A percentile compares a stretch with the other conserved stretches of the same genome.
These are phyloP conservation scores for Dovyalis caffra DNA, from an alignment of 345 rosid species.

Conservation along the genomic window DNA sequence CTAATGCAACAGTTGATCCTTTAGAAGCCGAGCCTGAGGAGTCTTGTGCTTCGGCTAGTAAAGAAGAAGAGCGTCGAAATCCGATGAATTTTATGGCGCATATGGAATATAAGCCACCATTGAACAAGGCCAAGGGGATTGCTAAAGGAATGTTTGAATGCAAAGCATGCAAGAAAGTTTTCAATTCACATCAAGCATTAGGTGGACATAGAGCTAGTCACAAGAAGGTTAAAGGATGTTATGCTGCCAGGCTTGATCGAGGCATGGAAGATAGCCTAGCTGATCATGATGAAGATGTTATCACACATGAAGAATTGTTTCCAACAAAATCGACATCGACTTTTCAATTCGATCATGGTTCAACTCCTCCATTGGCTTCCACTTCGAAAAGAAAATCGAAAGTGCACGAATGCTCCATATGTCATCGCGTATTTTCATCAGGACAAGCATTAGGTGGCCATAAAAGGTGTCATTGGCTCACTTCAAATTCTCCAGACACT, in stretches of 20 bases:
- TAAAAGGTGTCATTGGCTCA: constrained; percentile 97
- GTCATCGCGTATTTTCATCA: constrained; percentile 84
- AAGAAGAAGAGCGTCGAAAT: constrained; percentile 53
- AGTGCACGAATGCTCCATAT: constrained; percentile 89
- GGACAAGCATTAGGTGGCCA: constrained; percentile 99
- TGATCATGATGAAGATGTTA: constrained; percentile 49
- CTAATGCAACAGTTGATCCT: constrained; percentile 66
- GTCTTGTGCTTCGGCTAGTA: constrained; percentile 68
- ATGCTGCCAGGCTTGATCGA: constrained; percentile 64
- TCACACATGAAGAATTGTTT: constrained; percentile 51
- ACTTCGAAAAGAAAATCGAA: constrained; percentile 65
- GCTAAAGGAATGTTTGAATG: constrained; percentile 77
- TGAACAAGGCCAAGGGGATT: constrained; percentile 45
- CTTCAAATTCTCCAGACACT: constrained; percentile 59
- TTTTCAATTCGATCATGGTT: constrained; percentile 40
- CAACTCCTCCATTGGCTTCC: constrained; percentile 29
- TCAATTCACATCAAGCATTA: constrained; percentile 95
- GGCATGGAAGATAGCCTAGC: constrained; percentile 32
- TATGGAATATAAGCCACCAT: constrained; percentile 22
- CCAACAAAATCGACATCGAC: constrained; percentile 32
- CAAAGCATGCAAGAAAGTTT: constrained; percentile 96
- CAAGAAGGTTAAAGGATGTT: constrained; percentile 97
- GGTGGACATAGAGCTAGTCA: constrained; percentile 99
- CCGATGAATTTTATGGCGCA: constrained; percentile 40
- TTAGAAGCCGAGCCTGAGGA: constrained; percentile 52